Base-by-base conservation (phyloP, 2,329 filamentous ascomycete genomes). In the Scedosporium apiospermum region DNA sequence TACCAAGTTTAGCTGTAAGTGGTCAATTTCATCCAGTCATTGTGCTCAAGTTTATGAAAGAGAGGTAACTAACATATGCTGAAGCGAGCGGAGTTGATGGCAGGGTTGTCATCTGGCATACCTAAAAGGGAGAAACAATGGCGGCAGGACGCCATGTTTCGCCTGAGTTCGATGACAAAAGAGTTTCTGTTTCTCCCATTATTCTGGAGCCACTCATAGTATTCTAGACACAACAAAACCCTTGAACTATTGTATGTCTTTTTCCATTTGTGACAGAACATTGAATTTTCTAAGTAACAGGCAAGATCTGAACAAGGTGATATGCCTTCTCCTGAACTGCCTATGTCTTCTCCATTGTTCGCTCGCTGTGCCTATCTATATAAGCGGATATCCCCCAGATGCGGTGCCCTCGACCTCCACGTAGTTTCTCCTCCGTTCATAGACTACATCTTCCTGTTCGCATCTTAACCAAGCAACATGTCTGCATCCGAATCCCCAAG, bases 1-100 rank as follows among this genome's bases (percentile, higher is more conserved):
- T 9, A 83, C 77, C 64, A 91, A 93, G 76, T 93, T 98, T 69
- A 96, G 89, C 77, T 95, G 90, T 91, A 84, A 86, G 89, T 59
- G 53, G 49, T 14, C 18, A 10, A 23, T 3, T n/a, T 2, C 51
- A 16, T 30, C 21, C 44, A 49, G 16, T 23, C 6, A 49, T 18
- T 23, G 12, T 14, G 3, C 23, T 12, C 5, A 14, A 27, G 30
- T 23, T 26, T 18, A 10, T 18, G 7, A 55, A 27, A 6, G 51
- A 27, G 12, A 34, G 66, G 66, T 65, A 65, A 66, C 68, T 72
- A 18, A 63, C 49, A 58, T 55, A 63, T 16, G 44, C 64, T 68
- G 65, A 70, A 92, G 89, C 89, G 66, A 92, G 88, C 73, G 90
- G 90, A 67, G 89, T 95, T 62, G 90, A 95, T 73, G 90, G 90